Base-by-base conservation (phyloP, 169 alveolate species). In the Theileria annulata region DNA sequence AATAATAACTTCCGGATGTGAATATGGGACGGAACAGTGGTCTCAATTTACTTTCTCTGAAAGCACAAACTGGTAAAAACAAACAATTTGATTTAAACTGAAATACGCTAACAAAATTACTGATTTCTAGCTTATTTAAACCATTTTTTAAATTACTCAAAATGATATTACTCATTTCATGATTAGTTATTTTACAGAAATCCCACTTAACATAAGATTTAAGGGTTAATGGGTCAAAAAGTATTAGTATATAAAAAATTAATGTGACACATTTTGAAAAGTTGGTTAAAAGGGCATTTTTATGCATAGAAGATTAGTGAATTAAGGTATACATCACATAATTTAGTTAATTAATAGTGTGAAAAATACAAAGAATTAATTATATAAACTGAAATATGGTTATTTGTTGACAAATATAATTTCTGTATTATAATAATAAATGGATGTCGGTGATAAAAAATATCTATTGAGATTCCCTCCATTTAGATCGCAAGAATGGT, bases 401-500 rank as follows among this genome's bases (percentile, higher is more conserved):
- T 62, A 30, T n/a, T 27, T 62, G 23, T 27, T 23, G 37, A 27
- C 37, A 15, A 17, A 21, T 62, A 15, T 62, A 42, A 42, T 42
- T 42, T 42, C 51, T 62, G 15, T 62, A 62, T 5, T 27, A 21
- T 27, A 62, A 62, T 21, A 27, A 62, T n/a, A 6, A 62, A 62
- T 62, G 71, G 37, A 62, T 62, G 49, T 1, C 31, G 19, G 19
- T n/a, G 56, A 63, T 31, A 37, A 75, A 19, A 66, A 75, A n/a
- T 59, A 31, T 56, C 17, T 66, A 42, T 64, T 77, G 64, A 49
- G 76, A 37, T 84, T 84, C 75, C 90, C 90, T 30, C 86, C 90
- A 23, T 84, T 66, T 37, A 60, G 90, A 47, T 77, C 87, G 56
- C 51, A 63, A 15, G 85, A 71, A 42, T 84, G 90, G 90, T 19